Evolutionary conservation across 2,329 filamentous ascomycete genomes (phyloP).

Genomic region (Stagonosporopsis tanaceti): DNA sequence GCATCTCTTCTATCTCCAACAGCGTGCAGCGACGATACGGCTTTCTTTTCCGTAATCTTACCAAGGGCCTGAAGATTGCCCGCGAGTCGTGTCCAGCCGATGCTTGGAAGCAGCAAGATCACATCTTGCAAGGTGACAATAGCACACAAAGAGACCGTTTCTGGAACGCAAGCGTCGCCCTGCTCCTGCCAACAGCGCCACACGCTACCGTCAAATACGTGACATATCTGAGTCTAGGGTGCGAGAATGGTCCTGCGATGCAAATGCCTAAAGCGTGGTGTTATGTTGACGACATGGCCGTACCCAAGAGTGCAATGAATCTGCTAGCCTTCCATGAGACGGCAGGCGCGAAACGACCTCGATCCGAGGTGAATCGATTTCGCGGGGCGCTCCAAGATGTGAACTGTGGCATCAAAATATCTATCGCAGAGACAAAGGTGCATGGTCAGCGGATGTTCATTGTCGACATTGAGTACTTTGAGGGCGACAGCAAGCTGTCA

Average conservation of each 20-base stretch:
- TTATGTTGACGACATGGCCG: constrained; percentile 9
- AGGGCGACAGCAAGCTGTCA: not conserved
- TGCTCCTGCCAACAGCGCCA: not conserved
- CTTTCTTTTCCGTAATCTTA: constrained; percentile 20
- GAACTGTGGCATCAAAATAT: not conserved
- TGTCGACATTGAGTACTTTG: constrained; percentile 18
- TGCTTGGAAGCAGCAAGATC: constrained; percentile 17
- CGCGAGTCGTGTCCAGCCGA: not conserved
- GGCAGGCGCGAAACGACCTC: not conserved
- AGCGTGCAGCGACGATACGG: constrained; percentile 16
- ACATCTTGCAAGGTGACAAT: constrained; percentile 18
- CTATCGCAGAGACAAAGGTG: constrained; percentile 3
- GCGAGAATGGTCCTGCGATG: not conserved
- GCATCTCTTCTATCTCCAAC: constrained; percentile 6
- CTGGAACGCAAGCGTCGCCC: constrained; percentile 19
- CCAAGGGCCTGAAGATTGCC: not conserved
- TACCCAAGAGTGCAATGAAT: constrained; percentile 1
- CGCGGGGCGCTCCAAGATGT: not conserved
- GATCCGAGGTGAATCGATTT: not conserved
- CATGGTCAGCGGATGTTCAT: constrained; percentile 26
- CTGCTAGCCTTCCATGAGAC: constrained; percentile 9
- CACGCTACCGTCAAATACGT: not conserved
- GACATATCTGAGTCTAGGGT: constrained; percentile 17
- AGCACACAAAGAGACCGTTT: not conserved
- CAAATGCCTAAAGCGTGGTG: constrained; percentile 19